Base-by-base conservation (phyloP, 2,329 filamentous ascomycete species). In the Fusarium abutilonis region DNA sequence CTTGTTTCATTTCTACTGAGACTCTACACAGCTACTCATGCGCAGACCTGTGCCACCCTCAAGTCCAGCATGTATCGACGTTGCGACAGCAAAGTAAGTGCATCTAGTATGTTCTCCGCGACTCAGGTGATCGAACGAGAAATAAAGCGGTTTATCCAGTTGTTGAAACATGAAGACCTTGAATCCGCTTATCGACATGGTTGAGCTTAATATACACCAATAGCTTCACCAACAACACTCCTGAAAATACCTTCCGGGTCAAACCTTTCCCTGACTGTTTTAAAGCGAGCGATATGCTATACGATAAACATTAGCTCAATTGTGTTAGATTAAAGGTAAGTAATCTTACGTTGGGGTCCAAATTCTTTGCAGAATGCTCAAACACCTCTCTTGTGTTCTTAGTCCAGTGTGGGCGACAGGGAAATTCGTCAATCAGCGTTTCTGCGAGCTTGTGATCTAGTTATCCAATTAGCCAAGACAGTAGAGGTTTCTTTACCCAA, bases 331-430 rank as follows among this genome's bases (percentile, higher is more conserved):
- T 17, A 19, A 38, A 2, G 35, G 15, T 8, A 19, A 10, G 1
- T 11, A 3, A 3, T 67, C 75, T 73, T 56, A 77, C 77, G n/a
- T 73, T 67, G 1, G 78, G 76, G 57, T 83, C 81, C 17, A 83
- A 60, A 44, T 83, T 80, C 71, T 81, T 79, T 36, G 76, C 77
- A 1, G 78, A 70, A 41, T 77, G 75, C 45, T 73, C 66, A 47
- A 82, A 78, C 9, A 83, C 75, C 19, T 81, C 78, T 15, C 81
- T 72, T 4, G 79, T 82, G 63, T 83, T 83, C 73, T 83, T 83
- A 10, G 81, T 83, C 81, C 81, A 83, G 69, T 83, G 81, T 28
- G 81, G 81, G 6, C 81, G 75, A 64, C 78, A 80, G 0, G 80
- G 79, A 59, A 83, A 83, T 67, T 83, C 81, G 23, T 79, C 75